A percentile compares a stretch with the other conserved stretches of the same genome.
phyloP scores from a whole-genome alignment of 225 moss, liverwort and hornwort species.

The Asterella californica region DNA sequence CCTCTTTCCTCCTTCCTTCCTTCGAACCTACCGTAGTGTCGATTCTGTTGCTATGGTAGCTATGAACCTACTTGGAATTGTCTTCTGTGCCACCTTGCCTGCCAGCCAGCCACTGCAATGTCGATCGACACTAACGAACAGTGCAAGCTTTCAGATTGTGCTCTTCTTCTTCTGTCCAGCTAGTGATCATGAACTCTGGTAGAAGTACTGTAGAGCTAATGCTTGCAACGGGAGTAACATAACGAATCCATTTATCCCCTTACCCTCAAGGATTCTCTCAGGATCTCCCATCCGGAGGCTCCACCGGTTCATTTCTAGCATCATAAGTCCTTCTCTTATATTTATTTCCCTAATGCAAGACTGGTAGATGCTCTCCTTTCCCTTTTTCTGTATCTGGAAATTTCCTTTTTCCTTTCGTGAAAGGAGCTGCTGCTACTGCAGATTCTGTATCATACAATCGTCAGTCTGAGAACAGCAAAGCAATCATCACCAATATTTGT shows the following conservation, averaged over 20 bases:
- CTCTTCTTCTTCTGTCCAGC: no score
- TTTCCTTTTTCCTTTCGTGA: not conserved
- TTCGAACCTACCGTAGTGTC: no score
- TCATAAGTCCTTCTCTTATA: not conserved
- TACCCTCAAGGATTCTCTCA: no score
- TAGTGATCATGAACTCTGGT: no score
- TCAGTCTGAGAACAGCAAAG: constrained; percentile 6
- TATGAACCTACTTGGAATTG: not conserved
- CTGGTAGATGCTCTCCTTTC: not conserved
- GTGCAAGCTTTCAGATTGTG: not conserved
- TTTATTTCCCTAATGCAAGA: not conserved
- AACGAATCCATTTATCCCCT: no score
- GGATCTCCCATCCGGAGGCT: not conserved
- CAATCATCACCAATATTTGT: constrained; percentile 17
- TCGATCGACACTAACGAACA: not conserved
- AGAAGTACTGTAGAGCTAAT: no score
- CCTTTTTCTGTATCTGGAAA: not conserved
- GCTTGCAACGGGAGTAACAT: no score
- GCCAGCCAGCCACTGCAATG: not conserved
- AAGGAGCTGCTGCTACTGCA: not conserved
- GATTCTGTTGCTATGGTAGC: not conserved
- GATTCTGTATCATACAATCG: constrained; percentile 9
- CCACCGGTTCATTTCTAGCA: not conserved
- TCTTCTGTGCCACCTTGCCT: not conserved
- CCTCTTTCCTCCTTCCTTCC: no score